Percentiles rank a stretch among this genome's conserved stretches.
Evolutionary conservation across 345 rosid species (phyloP).

Genomic region (Carallia pectinifolia): DNA sequence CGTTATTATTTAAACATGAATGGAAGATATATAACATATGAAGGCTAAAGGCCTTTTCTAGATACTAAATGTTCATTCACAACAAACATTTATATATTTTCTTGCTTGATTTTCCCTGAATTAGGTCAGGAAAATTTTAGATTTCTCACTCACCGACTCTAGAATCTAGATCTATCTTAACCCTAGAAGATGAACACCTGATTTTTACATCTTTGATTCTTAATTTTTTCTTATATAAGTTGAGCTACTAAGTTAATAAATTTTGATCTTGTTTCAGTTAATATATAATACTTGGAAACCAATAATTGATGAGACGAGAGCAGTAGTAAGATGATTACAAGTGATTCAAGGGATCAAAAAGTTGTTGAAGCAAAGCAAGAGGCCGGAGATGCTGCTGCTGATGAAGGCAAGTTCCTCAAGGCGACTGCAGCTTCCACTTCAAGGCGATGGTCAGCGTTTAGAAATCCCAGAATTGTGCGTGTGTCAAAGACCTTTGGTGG

Average conservation of each 20-base stretch:
- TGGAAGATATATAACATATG: background rate
- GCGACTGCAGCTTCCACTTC: constrained; percentile 30
- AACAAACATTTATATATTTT: too few relatives aligned
- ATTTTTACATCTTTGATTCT: too few relatives aligned
- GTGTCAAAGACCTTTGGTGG: constrained; percentile 89
- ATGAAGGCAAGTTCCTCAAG: background rate
- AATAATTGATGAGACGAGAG: constrained; percentile 27
- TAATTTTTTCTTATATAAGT: too few relatives aligned
- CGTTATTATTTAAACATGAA: background rate
- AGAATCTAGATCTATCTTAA: constrained; percentile 1
- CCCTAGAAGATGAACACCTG: constrained; percentile 4
- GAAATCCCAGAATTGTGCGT: constrained; percentile 89
- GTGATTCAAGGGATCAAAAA: constrained; percentile 37
- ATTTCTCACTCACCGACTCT: background rate
- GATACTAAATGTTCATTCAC: too few relatives aligned
- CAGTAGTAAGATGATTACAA: constrained; percentile 47
- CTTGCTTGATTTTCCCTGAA: too few relatives aligned
- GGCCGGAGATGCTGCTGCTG: constrained; percentile 33
- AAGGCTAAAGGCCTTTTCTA: too few relatives aligned
- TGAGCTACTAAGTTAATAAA: background rate
- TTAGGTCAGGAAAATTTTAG: too few relatives aligned
- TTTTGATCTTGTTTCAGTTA: background rate
- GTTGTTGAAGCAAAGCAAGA: constrained; percentile 56
- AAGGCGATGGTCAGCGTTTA: constrained; percentile 86
- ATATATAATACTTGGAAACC: background rate